phyloP scores from a whole-genome alignment of 345 rosid species.

The Gossypium australe region DNA sequence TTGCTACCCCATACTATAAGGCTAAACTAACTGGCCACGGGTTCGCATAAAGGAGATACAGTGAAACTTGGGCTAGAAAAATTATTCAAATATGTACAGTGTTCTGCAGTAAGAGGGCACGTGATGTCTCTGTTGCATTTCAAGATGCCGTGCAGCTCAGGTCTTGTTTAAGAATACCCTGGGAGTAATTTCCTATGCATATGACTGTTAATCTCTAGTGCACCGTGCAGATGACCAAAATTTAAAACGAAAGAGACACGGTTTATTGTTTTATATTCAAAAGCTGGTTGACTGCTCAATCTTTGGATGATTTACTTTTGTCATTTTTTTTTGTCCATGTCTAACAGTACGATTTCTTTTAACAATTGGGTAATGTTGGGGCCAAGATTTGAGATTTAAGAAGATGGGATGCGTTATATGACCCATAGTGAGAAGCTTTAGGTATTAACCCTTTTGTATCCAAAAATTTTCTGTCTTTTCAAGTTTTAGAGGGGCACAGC shows the following conservation, averaged over 20 bases:
- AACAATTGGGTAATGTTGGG: neutral
- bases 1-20: too few species aligned
- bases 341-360: neutral
- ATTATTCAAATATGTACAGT: neutral
- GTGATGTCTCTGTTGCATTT: neutral
- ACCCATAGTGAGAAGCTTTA: neutral
- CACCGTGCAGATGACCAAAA: neutral
- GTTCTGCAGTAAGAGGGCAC: neutral
- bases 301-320: neutral
- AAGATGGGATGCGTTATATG: neutral
- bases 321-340: neutral
- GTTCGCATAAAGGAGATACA: neutral
- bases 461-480: neutral
- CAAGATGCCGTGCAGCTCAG: neutral
- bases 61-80: neutral
- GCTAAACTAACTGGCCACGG: too few species aligned
- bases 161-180: neutral
- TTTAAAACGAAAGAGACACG: neutral
- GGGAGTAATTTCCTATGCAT: neutral
- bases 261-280: neutral
- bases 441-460: neutral
- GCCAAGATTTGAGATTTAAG: neutral
- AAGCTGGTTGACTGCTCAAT: neutral
- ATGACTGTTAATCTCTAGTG: neutral
- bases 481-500: conserved; percentile 1